Conservation (phyloP, 73 alveolate genomes). For the Stentor roeselii region DNA sequence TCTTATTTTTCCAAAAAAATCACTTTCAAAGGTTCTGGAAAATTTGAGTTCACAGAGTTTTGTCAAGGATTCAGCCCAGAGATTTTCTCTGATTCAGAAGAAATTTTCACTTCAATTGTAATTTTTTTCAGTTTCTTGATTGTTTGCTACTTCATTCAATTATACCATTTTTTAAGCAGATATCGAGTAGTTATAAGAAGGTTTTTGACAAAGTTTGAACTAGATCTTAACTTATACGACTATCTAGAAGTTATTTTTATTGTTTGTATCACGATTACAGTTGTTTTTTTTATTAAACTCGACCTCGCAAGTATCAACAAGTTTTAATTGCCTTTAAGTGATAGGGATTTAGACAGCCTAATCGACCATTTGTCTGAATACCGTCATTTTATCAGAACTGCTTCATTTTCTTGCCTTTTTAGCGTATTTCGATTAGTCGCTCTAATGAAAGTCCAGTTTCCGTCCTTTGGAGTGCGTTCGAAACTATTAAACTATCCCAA, state of each 20-base stretch:
- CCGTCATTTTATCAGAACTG: conserved; percentile 29
- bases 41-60: not conserved
- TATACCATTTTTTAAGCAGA: not conserved
- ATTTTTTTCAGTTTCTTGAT: conserved; percentile 7
- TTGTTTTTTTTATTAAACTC: not conserved
- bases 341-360: conserved; percentile 34
- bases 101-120: not conserved
- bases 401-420: conserved; percentile 41
- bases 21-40: conserved; percentile 41
- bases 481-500: conserved; percentile 55
- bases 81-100: not conserved
- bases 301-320: conserved; percentile 13
- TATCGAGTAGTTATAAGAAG: not conserved
- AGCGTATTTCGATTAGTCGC: conserved; percentile 45
- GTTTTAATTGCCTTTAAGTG: conserved; percentile 30
- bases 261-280: conserved; percentile 27
- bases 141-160: conserved; percentile 17
- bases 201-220: conserved; percentile 23
- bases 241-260: conserved; percentile 35
- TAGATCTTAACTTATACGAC: conserved; percentile 28
- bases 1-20: conserved; percentile 18
- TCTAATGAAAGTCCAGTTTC: conserved; percentile 53
- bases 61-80: conserved; percentile 23
- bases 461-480: conserved; percentile 72
- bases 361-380: not conserved